Evolutionary conservation across 768 basidiomycete genomes (phyloP), one percentile per base, ranked within the genome.

Genomic region (Hydnomerulius pinastri): DNA sequence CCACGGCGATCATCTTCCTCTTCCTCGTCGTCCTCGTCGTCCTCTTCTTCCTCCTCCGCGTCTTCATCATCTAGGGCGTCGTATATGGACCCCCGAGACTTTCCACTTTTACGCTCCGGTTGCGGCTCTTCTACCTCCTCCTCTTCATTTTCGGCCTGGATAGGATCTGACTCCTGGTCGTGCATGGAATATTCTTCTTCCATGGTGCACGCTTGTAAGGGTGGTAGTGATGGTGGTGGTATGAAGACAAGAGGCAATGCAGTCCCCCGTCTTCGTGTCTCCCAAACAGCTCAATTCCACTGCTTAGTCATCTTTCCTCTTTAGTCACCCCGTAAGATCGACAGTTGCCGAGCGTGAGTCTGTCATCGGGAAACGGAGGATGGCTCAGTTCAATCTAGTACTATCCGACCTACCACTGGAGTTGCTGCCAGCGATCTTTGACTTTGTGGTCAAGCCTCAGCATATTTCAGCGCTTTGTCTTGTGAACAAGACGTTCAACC

Each of bases 401-500:
- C n/a, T n/a, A n/a, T 46, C 69, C 24, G 80, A 86, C 54, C 73
- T 92, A 3, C 90, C 90, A 9, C 55, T 82, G 17, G 89, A 90
- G 41, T 64, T 92, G 17, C 61, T 89, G 1, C 79, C 85, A 3
- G 57, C 73, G 13, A 76, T 91, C 18, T 55, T 89, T 39, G 66
- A 62, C 10, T 73, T 78, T 46, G 46, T 90, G 12, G 40, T 73
- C 4, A 80, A 76, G 29, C 74, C 83, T 1, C 75, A 74, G 21
- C 76, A 87, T 60, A 65, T 88, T 20, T 75, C 75, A 6, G 48
- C 60, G 0, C 58, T 75, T 6, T 86, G 82, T 60, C 76, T 83
- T 5, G 85, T 90, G 18, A 83, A 77, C 64, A 77, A 72, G 41
- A 48, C 68, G 0, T 88, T 90, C 58, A 67, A 80, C 53, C 37